phyloP scores from a whole-genome alignment of 129 eudicot genomes.

The Chrysanthemum makinoi region DNA sequence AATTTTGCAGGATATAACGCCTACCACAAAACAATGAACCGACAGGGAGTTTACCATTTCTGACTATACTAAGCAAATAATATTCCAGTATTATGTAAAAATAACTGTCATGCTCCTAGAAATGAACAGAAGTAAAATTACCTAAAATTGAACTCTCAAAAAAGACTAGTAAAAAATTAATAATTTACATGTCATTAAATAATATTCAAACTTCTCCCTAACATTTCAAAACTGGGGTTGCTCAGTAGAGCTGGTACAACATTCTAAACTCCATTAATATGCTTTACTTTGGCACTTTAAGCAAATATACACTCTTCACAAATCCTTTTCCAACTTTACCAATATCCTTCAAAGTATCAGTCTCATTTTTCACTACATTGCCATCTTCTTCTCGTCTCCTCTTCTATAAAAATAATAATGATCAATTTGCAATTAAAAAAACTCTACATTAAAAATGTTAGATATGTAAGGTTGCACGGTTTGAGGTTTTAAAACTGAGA shows the following conservation, averaged over 20 bases:
- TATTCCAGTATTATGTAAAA: not conserved
- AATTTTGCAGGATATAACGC: too few relatives aligned
- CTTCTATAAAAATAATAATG: slow-evolving; percentile 45
- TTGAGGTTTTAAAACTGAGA: not conserved
- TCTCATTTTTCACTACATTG: slow-evolving; percentile 28
- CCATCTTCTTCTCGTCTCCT: slow-evolving; percentile 55
- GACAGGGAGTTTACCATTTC: too few relatives aligned
- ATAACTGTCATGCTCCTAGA: not conserved
- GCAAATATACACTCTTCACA: slow-evolving; percentile 67
- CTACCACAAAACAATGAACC: too few relatives aligned
- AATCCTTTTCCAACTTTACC: slow-evolving; percentile 92
- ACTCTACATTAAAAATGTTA: not conserved
- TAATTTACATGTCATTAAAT: slow-evolving; percentile 13
- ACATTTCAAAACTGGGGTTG: slow-evolving; percentile 27
- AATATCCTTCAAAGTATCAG: slow-evolving; percentile 48
- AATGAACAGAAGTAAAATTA: slow-evolving; percentile 5
- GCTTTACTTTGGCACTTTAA: slow-evolving; percentile 59
- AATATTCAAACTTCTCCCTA: slow-evolving; percentile 11
- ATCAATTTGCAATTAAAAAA: not conserved
- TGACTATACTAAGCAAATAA: not conserved
- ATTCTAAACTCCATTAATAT: slow-evolving; percentile 21
- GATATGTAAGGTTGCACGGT: too few relatives aligned
- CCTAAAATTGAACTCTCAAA: not conserved
- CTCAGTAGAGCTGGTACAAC: slow-evolving; percentile 23
- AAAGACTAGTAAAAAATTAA: slow-evolving; percentile 1